Evolutionary conservation across 352 stramenopile genomes (phyloP).

Genomic region (Pythium aquatile): DNA sequence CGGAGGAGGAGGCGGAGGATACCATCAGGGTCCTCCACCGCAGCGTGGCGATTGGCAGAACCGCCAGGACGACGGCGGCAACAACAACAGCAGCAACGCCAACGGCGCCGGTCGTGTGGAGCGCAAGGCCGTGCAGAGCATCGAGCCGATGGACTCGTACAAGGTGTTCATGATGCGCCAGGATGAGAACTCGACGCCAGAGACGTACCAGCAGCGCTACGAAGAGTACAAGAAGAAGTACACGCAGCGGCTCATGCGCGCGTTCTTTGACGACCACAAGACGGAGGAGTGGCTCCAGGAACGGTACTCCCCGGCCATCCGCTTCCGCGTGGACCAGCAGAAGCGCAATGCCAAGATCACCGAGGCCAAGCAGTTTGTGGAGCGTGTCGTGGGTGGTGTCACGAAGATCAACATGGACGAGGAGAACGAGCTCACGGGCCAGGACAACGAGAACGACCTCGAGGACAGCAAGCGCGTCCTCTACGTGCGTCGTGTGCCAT

Average conservation of each 20-base stretch:
- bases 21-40: slow-evolving; percentile 17
- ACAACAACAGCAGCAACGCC: slow-evolving; percentile 12
- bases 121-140: slow-evolving; percentile 38
- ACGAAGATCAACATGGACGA: slow-evolving; percentile 71
- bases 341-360: slow-evolving; percentile 68
- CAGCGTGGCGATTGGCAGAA: slow-evolving; percentile 19
- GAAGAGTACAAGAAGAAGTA: slow-evolving; percentile 91
- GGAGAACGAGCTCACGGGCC: slow-evolving; percentile 35
- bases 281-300: slow-evolving; percentile 86
- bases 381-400: slow-evolving; percentile 51
- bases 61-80: slow-evolving; percentile 1
- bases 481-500: slow-evolving; percentile 80
- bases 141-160: slow-evolving; percentile 80
- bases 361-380: slow-evolving; percentile 73
- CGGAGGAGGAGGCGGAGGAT: slow-evolving; percentile 13
- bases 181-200: slow-evolving; percentile 71
- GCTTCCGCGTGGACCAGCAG: slow-evolving; percentile 56
- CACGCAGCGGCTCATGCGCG: slow-evolving; percentile 66
- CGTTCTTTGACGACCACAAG: slow-evolving; percentile 88
- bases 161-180: slow-evolving; percentile 90
- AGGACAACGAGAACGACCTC: slow-evolving; percentile 77
- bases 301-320: slow-evolving; percentile 78
- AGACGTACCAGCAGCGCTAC: slow-evolving; percentile 85
- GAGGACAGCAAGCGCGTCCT: slow-evolving; percentile 75
- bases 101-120: slow-evolving; percentile 26